Conservation (phyloP, 306 rosid genomes). For the Trichosanthes cucumerina region DNA sequence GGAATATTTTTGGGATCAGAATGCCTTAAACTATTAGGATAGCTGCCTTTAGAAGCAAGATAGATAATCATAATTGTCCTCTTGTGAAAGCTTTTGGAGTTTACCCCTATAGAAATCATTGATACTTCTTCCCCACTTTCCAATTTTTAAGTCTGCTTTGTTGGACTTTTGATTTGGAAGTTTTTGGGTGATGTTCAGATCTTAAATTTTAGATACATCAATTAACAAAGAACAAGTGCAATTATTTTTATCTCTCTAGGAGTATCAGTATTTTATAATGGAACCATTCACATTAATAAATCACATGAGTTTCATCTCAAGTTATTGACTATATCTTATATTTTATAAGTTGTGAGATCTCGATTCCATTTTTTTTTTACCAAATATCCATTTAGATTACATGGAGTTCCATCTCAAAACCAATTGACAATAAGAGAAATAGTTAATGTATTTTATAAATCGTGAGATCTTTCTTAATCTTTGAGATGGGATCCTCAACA, state of each 20-base stretch:
- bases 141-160: neutral
- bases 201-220: neutral
- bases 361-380: too few species aligned
- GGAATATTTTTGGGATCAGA: conserved; percentile 2
- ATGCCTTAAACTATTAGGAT: neutral
- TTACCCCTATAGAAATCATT: neutral
- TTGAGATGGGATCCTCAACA: too few species aligned
- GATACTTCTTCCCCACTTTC: neutral
- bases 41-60: conserved; percentile 4
- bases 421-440: too few species aligned
- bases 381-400: too few species aligned
- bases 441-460: too few species aligned
- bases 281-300: neutral
- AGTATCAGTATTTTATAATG: neutral
- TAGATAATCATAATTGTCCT: conserved; percentile 2
- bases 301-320: too few species aligned
- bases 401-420: too few species aligned
- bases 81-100: neutral
- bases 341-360: too few species aligned
- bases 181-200: neutral
- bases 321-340: too few species aligned
- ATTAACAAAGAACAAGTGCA: neutral
- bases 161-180: neutral
- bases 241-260: neutral
- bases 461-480: too few species aligned